Percentiles rank a stretch among this genome's conserved stretches.
Evolutionary conservation across 2,329 filamentous ascomycete species (phyloP).

Genomic region (Taxawa tesnikishii): DNA sequence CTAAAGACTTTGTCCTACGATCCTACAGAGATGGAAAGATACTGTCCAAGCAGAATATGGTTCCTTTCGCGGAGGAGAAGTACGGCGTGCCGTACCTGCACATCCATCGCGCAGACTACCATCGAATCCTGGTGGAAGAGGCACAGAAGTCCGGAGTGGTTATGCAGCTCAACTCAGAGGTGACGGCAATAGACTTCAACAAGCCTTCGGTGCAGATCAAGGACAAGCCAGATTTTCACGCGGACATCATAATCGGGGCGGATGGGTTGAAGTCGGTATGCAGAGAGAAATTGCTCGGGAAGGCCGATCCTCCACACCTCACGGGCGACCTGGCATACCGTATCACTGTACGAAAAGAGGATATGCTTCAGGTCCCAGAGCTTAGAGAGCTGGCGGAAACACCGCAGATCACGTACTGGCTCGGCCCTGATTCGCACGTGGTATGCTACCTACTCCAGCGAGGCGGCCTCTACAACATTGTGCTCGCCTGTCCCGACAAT

Average conservation of each 20-base stretch:
- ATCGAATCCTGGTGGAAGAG: slow-evolving; percentile 38
- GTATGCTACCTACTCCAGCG: slow-evolving; percentile 50
- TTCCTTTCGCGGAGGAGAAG: not conserved
- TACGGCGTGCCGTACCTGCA: slow-evolving; percentile 48
- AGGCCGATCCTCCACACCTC: slow-evolving; percentile 35
- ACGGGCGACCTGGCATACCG: slow-evolving; percentile 56
- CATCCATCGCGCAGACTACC: slow-evolving; percentile 51
- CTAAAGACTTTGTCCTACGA: not conserved
- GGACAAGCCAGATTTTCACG: slow-evolving; percentile 27
- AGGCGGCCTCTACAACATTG: slow-evolving; percentile 52
- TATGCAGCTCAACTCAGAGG: slow-evolving; percentile 36
- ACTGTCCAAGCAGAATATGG: not conserved
- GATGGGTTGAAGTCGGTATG: slow-evolving; percentile 54
- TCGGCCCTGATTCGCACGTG: slow-evolving; percentile 48
- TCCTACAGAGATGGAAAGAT: not conserved
- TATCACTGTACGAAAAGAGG: slow-evolving; percentile 41
- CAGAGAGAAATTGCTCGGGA: slow-evolving; percentile 33
- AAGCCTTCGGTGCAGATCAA: slow-evolving; percentile 27
- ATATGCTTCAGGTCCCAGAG: slow-evolving; percentile 37
- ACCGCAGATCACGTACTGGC: slow-evolving; percentile 48
- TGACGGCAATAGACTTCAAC: slow-evolving; percentile 37
- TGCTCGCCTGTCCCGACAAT: slow-evolving; percentile 53
- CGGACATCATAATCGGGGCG: slow-evolving; percentile 49
- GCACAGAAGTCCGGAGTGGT: slow-evolving; percentile 42
- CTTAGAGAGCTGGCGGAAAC: slow-evolving; percentile 41